Evolutionary conservation across 2,329 filamentous ascomycete genomes (phyloP), one percentile per base, ranked within the genome.

Genomic region (Colletotrichum simmondsii): DNA sequence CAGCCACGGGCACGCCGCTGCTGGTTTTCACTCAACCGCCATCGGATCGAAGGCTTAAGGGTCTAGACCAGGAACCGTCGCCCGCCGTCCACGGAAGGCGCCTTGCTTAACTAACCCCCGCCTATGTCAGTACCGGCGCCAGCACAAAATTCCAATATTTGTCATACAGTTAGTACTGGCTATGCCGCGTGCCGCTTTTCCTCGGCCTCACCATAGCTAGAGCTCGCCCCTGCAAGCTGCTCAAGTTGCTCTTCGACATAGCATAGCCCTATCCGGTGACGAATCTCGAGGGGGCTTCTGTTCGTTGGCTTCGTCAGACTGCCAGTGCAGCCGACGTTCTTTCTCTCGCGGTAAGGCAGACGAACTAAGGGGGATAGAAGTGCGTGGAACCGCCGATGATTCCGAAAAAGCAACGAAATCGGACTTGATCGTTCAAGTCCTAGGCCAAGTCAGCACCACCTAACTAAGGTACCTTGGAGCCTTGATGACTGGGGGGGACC

Each of bases 391-490:
- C 49, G 54, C 58, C 60, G 60, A 61, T 72, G 66, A 61, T 65
- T 35, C 54, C 71, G 66, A 72, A 72, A 65, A 72, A 72, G 71
- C 66, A 72, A 70, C 60, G 22, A 65, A 59, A n/a, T 64, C 53
- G 32, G 53, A 63, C 19, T 35, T 58, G 30, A 42, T 58, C 22
- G 24, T 58, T 49, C 52, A n/a, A 65, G 62, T 30, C 11, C 22
- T 24, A 22, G 62, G 2, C 14, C 30, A 57, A 11, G 28, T 53
- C 66, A 19, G 8, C 57, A 42, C 46, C 14, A 14, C 66, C 26
- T 30, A 22, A 46, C n/a, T 30, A 30, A 35, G 35, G n/a, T 22
- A 42, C 37, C 16, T 42, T 42, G 5, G 37, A 16, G 37, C 16
- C 37, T 42, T 16, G 37, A 42, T 7, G 37, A 42, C 37, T 42